These are phyloP conservation scores for Saccharomycopsis javanensis DNA, from an alignment of 805 yeast species.

Conservation along the genomic window DNA sequence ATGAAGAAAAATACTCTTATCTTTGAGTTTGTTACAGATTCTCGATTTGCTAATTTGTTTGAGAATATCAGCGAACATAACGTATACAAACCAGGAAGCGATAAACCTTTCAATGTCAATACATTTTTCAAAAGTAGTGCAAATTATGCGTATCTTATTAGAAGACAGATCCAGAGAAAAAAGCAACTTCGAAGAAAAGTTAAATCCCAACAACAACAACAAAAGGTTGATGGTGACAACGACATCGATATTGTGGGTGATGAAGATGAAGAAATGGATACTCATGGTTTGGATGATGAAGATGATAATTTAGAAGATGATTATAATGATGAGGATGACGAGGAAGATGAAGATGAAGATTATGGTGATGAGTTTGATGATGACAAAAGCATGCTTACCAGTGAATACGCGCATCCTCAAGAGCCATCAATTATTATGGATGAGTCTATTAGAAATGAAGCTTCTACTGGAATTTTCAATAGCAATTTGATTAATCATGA, in stretches of 20 bases:
- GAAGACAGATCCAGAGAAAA: background rate
- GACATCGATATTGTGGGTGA: slow-evolving; percentile 5
- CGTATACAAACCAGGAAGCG: slow-evolving; percentile 17
- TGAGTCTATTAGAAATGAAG: background rate
- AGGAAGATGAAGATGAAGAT: slow-evolving; percentile 11
- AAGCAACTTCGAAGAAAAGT: background rate
- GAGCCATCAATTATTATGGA: background rate
- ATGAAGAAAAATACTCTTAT: slow-evolving; percentile 12
- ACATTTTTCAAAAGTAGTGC: slow-evolving; percentile 12
- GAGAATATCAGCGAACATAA: slow-evolving; percentile 30
- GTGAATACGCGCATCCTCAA: slow-evolving; percentile 3
- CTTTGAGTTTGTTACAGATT: slow-evolving; percentile 28
- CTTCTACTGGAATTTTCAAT: background rate
- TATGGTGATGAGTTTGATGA: slow-evolving; percentile 19
- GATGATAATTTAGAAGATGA: slow-evolving; percentile 14
- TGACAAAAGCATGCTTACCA: background rate
- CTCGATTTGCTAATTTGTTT: slow-evolving; percentile 32
- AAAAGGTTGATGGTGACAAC: background rate
- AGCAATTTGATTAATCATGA: slow-evolving; percentile 5
- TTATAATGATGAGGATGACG: slow-evolving; percentile 10
- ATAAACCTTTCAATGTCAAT: slow-evolving; percentile 11
- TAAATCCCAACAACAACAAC: background rate
- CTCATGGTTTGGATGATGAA: slow-evolving; percentile 5
- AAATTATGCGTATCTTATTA: slow-evolving; percentile 13
- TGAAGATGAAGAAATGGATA: slow-evolving; percentile 10